These are phyloP conservation scores for Irpex rosettiformis DNA, from an alignment of 1,284 basidiomycete species.

Conservation along the genomic window DNA sequence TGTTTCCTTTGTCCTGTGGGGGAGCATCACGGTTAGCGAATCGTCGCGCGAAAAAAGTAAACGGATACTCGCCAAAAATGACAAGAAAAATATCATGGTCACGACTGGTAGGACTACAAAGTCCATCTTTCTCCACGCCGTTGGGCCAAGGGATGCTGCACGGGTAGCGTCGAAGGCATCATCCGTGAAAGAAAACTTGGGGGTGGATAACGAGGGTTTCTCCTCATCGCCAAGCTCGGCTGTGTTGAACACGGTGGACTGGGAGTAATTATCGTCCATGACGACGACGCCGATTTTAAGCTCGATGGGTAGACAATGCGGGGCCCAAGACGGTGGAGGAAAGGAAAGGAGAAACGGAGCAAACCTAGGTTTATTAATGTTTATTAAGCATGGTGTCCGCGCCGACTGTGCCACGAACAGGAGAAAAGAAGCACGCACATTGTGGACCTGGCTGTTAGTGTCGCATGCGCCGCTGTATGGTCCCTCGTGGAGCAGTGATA, in stretches of 20 bases:
- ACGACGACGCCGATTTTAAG: background rate
- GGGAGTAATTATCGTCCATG: background rate
- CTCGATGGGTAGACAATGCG: background rate
- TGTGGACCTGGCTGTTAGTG: background rate
- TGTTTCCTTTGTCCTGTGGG: conserved; percentile 11
- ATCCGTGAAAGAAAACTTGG: background rate
- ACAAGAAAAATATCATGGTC: conserved; percentile 18
- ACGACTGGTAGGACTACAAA: conserved; percentile 13
- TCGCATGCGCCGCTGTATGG: background rate
- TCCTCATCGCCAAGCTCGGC: background rate
- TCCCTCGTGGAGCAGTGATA: background rate
- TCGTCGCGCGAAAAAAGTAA: background rate
- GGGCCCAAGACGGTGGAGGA: background rate
- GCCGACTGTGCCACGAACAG: background rate
- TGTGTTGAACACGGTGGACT: background rate
- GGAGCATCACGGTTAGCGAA: background rate
- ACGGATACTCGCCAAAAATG: conserved; percentile 15
- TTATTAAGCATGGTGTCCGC: background rate
- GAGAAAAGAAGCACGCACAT: background rate
- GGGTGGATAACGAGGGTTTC: background rate
- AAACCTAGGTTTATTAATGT: too few species aligned
- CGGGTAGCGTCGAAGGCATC: background rate
- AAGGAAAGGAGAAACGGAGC: background rate
- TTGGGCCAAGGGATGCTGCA: background rate
- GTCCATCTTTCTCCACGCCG: conserved; percentile 13